A percentile compares a stretch with the other conserved stretches of the same genome.
Evolutionary conservation across 1,284 basidiomycete species (phyloP).

Genomic region (Rhodotorula sp.): DNA sequence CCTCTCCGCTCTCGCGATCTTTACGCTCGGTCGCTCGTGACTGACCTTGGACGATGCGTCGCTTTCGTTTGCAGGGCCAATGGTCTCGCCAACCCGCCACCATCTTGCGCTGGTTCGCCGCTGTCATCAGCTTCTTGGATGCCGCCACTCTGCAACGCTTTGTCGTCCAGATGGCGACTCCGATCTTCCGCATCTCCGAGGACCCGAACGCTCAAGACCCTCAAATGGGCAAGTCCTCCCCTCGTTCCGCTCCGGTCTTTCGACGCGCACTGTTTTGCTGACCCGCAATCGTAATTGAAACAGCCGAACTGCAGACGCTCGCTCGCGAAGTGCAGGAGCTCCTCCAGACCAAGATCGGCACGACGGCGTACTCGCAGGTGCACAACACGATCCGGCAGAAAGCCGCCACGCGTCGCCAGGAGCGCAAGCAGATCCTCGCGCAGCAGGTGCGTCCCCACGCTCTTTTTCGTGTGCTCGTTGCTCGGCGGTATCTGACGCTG

Average conservation of each 20-base stretch:
- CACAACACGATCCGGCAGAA: constrained; percentile 79
- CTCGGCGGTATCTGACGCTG: neutral
- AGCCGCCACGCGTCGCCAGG: constrained; percentile 66
- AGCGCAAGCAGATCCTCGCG: constrained; percentile 66
- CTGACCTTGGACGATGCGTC: no score
- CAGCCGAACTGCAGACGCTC: constrained; percentile 79
- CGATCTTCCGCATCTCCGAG: constrained; percentile 81
- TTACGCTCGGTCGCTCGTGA: neutral
- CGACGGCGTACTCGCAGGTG: constrained; percentile 70
- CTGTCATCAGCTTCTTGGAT: constrained; percentile 74
- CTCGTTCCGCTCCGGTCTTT: neutral
- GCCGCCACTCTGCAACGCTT: constrained; percentile 62
- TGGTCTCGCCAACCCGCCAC: constrained; percentile 81
- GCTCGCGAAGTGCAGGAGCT: constrained; percentile 84
- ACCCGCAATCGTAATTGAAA: neutral
- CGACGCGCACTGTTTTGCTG: neutral
- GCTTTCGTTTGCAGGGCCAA: constrained; percentile 51
- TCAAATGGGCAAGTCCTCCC: constrained; percentile 66
- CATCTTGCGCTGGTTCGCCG: constrained; percentile 89
- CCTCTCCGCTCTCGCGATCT: neutral
- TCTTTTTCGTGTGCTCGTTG: no score
- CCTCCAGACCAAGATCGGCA: constrained; percentile 80
- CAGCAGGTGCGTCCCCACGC: constrained; percentile 56
- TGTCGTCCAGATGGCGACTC: constrained; percentile 79
- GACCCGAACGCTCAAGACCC: constrained; percentile 71